These are phyloP conservation scores for Citrus sinensis DNA, from an alignment of 345 rosid genomes.

Conservation along the genomic window DVS_A1.0 CM039164.1:3481001-3481500, in stretches of 20 bases:
- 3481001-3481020: neutral
- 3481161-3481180: neutral
- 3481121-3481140: neutral
- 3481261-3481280: neutral
- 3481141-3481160: neutral
- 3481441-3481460: no score
- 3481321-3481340: neutral
- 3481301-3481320: neutral
- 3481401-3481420: neutral
- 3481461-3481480: no score
- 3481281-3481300: no score
- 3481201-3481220: neutral
- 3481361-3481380: neutral
- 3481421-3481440: neutral
- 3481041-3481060: neutral
- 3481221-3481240: neutral
- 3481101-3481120: neutral
- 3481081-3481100: neutral
- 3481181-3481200: neutral
- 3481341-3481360: neutral
- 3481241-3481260: neutral
- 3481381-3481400: neutral
- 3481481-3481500: no score
- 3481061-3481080: neutral
- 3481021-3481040: neutral